phyloP scores from a whole-genome alignment of 2,329 filamentous ascomycete species.

The Aspergillus ruber region DNA sequence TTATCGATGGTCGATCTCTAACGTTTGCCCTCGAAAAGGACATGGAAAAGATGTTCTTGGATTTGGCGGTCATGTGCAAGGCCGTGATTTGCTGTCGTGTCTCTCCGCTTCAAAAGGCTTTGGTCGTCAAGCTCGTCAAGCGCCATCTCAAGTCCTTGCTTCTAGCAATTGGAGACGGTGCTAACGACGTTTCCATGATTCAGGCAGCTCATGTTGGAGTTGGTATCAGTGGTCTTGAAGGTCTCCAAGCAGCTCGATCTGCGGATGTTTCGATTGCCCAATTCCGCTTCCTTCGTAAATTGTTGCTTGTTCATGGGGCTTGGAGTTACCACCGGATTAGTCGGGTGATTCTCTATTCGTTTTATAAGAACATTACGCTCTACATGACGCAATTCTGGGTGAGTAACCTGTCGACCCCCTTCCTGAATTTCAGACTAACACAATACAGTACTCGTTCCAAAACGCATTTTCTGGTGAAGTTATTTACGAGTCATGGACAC shows the following conservation, averaged over 20 bases:
- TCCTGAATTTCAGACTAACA: constrained; percentile 11
- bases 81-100: constrained; percentile 98
- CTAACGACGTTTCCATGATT: constrained; percentile 99
- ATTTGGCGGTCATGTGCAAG: constrained; percentile 92
- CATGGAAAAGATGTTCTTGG: constrained; percentile 85
- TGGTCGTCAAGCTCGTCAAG: constrained; percentile 97
- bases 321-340: constrained; percentile 98
- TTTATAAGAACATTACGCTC: constrained; percentile 98
- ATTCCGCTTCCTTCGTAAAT: constrained; percentile 89
- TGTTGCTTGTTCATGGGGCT: constrained; percentile 87
- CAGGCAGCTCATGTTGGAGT: constrained; percentile 97
- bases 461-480: constrained; percentile 97
- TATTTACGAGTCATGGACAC: constrained; percentile 97
- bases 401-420: constrained; percentile 34
- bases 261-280: constrained; percentile 94
- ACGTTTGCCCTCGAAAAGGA: constrained; percentile 91
- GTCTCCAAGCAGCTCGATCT: constrained; percentile 89
- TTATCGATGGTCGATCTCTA: constrained; percentile 94
- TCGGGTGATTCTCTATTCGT: constrained; percentile 96
- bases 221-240: constrained; percentile 94
- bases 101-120: constrained; percentile 89
- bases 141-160: constrained; percentile 86
- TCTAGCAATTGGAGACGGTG: constrained; percentile 92
- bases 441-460: constrained; percentile 80
- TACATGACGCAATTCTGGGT: constrained; percentile 99